phyloP scores from a whole-genome alignment of 2,329 filamentous ascomycete species.

The Ramularia endophylla region DNA sequence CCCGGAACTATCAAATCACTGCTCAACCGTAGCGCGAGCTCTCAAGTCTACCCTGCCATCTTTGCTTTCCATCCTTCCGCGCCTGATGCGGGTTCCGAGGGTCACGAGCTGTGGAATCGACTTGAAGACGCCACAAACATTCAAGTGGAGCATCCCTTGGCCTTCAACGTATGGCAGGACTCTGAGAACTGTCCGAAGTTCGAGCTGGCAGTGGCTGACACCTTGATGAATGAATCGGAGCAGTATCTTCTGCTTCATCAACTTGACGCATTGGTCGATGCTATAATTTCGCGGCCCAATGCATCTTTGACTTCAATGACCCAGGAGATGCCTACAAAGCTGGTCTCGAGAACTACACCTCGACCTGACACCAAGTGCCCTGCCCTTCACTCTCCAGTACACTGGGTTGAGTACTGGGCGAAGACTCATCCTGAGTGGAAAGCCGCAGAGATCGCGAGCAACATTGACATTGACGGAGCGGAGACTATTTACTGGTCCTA shows the following conservation, averaged over 20 bases:
- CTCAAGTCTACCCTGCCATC: constrained; percentile 11
- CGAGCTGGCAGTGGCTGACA: constrained; percentile 9
- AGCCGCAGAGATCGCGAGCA: constrained; percentile 7
- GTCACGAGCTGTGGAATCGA: constrained; percentile 5
- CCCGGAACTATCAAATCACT: constrained; percentile 9
- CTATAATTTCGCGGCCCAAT: background rate
- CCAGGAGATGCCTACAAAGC: background rate
- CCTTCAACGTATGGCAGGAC: constrained; percentile 13
- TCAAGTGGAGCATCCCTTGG: constrained; percentile 11
- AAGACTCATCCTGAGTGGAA: constrained; percentile 10
- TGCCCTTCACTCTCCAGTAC: constrained; percentile 3
- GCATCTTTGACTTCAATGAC: constrained; percentile 2
- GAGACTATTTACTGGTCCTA: constrained; percentile 9
- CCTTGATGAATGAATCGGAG: constrained; percentile 8
- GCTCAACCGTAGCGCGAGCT: constrained; percentile 1
- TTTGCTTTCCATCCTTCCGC: constrained; percentile 12
- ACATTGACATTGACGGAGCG: constrained; percentile 4
- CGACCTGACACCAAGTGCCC: constrained; percentile 9
- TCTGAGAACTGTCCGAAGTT: constrained; percentile 3
- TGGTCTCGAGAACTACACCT: constrained; percentile 7
- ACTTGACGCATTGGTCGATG: constrained; percentile 8
- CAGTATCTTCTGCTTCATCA: constrained; percentile 10
- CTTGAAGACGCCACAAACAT: constrained; percentile 11
- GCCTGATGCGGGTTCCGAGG: background rate
- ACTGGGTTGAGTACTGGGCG: constrained; percentile 12